Evolutionary conservation across 768 basidiomycete species (phyloP), one percentile per base, ranked within the genome.

Genomic region (Mycena polygramma): DNA sequence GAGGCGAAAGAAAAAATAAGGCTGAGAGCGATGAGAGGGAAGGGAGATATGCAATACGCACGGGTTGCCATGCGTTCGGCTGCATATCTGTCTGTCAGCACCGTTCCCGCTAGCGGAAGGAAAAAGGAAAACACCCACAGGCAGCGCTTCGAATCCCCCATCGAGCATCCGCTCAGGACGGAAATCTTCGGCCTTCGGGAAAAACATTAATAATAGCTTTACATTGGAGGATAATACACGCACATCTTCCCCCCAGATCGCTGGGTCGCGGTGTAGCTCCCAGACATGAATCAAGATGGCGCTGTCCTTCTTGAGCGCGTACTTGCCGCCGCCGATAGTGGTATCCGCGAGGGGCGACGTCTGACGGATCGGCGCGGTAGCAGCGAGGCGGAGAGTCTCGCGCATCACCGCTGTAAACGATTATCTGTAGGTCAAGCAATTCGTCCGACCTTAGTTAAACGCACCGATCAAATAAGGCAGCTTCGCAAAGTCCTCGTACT

Each of bases 171-270:
- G 79, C 71, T 87, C 86, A 0, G 86, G 86, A n/a, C 74, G 78
- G 77, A 84, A 86, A 58, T 83, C 80, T 11, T 82, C 75, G 5
- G 83, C 86, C 75, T 88, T 20, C n/a, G n/a, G n/a, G n/a, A n/a
- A 39, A 26, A 24, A 19, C 22, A 37, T 24, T 2, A n/a, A 57
- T 36, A 7, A 48, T 20, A 59, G 5, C n/a, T 37, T 22, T 9
- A 22, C 43, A 7, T 20, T 54, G 43, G 7, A 53, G 13, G 22
- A 26, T 37, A 8, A 22, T 14, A 36, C 17, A 4, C 83, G 70
- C 71, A 85, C 86, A 75, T 88, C 85, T 49, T 85, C 84, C 2
- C 87, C 87, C 83, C 84, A 88, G 0, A 86, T 81, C 22, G 69
- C 72, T 3, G 83, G 81, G 70, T 88, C 86, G 15, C 80, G 73